Conservation (phyloP, 2,329 filamentous ascomycete genomes). For the Coleophoma cylindrospora region DNA sequence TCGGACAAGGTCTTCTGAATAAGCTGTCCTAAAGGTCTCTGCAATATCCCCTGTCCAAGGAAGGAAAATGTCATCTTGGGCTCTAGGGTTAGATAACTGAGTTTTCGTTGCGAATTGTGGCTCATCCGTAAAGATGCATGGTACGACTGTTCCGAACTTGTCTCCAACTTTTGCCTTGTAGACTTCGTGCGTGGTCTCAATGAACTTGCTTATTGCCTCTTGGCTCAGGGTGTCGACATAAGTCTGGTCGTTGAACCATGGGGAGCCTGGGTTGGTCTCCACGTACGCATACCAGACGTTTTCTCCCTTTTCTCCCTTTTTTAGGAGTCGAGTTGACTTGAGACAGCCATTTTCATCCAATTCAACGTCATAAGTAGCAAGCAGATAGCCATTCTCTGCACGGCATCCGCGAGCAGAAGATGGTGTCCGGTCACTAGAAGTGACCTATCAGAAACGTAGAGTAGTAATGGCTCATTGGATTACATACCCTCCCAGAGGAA, state of each 20-base stretch:
- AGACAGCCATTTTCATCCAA: conserved; percentile 21
- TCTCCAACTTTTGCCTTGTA: conserved; percentile 25
- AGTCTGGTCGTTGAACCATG: conserved; percentile 28
- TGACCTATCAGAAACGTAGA: background rate
- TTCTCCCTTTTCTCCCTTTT: conserved; percentile 13
- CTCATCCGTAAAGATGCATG: conserved; percentile 29
- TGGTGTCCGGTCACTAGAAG: conserved; percentile 1
- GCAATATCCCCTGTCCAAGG: conserved; percentile 26
- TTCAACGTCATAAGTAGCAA: conserved; percentile 20
- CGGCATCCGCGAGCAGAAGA: conserved; percentile 9
- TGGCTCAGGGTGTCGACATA: conserved; percentile 26
- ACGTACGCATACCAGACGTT: conserved; percentile 29
- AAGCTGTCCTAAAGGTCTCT: conserved; percentile 19
- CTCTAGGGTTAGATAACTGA: conserved; percentile 18
- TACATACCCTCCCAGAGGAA: conserved; percentile 10
- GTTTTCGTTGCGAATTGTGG: conserved; percentile 28
- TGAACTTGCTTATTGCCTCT: conserved; percentile 22
- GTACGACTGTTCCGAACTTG: conserved; percentile 23
- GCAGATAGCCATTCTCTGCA: conserved; percentile 20
- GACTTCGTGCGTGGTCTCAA: conserved; percentile 25
- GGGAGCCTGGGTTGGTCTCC: conserved; percentile 21
- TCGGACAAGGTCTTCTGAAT: conserved; percentile 17
- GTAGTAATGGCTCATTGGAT: background rate
- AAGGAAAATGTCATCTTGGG: conserved; percentile 21
- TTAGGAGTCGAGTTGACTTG: conserved; percentile 13